phyloP scores from a whole-genome alignment of 23 red algal genomes.

The Cyanidiococcus yangmingshanensis region DNA sequence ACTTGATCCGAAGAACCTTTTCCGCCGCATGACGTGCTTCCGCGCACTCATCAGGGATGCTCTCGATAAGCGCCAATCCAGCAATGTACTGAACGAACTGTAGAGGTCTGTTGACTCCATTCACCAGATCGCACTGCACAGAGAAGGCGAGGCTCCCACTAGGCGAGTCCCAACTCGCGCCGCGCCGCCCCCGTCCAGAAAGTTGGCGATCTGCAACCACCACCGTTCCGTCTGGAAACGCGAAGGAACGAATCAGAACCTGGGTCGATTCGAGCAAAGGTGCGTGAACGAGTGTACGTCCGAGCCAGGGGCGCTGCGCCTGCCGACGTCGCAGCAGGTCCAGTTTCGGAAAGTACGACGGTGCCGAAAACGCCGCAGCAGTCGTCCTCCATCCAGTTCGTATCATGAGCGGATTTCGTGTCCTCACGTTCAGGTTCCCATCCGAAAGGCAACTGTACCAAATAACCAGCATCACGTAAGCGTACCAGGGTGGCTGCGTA shows the following conservation, averaged over 20 bases:
- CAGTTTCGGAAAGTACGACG: background rate
- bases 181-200: conserved; percentile 54
- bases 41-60: conserved; percentile 4
- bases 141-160: conserved; percentile 52
- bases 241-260: conserved; percentile 27
- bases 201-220: conserved; percentile 53
- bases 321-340: background rate
- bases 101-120: conserved; percentile 1
- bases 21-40: background rate
- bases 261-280: conserved; percentile 40
- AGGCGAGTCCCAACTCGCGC: conserved; percentile 47
- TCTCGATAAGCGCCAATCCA: conserved; percentile 44
- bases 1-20: conserved; percentile 51
- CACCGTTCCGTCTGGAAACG: conserved; percentile 31
- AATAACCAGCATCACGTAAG: conserved; percentile 2
- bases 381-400: background rate
- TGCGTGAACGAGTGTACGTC: conserved; percentile 28
- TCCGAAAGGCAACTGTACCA: background rate
- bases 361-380: background rate
- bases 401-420: background rate
- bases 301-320: conserved; percentile 12
- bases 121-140: conserved; percentile 6
- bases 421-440: background rate
- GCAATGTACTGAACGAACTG: conserved; percentile 77
- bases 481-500: background rate